A percentile compares a stretch with the other conserved stretches of the same genome.
Evolutionary conservation across 208 protist genomes (phyloP).

Genomic region (Leishmania lainsoni): DNA sequence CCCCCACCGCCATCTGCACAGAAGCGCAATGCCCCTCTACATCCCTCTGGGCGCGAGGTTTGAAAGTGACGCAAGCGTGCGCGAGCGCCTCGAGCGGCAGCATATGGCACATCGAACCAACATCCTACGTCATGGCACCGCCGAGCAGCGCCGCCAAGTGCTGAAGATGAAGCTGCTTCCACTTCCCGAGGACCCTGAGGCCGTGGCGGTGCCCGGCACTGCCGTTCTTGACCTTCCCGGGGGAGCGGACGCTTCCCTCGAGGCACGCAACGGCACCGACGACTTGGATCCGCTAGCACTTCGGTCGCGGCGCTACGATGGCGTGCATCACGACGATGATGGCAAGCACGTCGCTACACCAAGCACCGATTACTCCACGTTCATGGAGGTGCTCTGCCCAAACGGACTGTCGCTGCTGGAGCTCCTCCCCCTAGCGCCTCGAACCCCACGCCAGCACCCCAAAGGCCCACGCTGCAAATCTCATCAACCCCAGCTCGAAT

Average conservation of each 20-base stretch:
- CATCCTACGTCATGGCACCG: slow-evolving; percentile 16
- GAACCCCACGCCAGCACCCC: background rate
- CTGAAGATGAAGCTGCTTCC: slow-evolving; percentile 12
- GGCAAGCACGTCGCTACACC: background rate
- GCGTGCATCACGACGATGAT: background rate
- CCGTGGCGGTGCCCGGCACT: slow-evolving; percentile 10
- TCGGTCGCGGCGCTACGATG: background rate
- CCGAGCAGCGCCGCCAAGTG: slow-evolving; percentile 2
- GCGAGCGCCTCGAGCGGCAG: background rate
- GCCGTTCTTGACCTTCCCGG: slow-evolving; percentile 20
- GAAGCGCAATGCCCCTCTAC: background rate
- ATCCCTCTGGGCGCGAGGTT: background rate
- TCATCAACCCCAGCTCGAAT: background rate
- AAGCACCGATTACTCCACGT: slow-evolving; percentile 1
- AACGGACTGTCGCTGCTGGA: slow-evolving; percentile 21
- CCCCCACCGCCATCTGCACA: too few relatives aligned
- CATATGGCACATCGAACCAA: background rate
- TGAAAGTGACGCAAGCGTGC: background rate
- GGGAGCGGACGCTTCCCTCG: background rate
- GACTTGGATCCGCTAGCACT: background rate
- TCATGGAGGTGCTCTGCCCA: slow-evolving; percentile 27
- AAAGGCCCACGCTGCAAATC: too few relatives aligned
- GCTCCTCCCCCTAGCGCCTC: slow-evolving; percentile 4
- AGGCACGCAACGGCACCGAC: background rate
- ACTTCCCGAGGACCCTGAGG: slow-evolving; percentile 4